Evolutionary conservation across 257 asterid species (phyloP), one percentile per base, ranked within the genome.

Genomic region (Solanum peruvianum): DNA sequence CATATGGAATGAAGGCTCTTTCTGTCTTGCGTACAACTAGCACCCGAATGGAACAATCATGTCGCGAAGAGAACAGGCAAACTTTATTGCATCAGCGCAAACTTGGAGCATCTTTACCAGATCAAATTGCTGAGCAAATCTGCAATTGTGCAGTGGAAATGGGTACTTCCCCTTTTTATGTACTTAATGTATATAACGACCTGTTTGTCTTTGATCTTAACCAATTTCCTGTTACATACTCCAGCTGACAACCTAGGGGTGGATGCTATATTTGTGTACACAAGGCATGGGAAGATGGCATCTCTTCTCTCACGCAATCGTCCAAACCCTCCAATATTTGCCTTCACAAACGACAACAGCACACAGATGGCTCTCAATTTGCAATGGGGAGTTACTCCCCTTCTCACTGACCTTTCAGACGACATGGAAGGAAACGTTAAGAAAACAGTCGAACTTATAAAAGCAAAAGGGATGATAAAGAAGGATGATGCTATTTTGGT

Each of bases 361-460:
- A 93, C 97, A 2, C 86, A 95, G 82, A 94, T 94, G 98, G 94
- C 94, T 23, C 95, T 95, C 33, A 94, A 89, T 87, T 58, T 94
- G 89, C 96, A 90, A 69, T 95, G 98, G 98, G 98, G 98, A 37
- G 96, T 95, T 4, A 94, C 94, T 39, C 94, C 98, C 0, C 86
- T 95, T 3, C 93, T 92, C 25, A 84, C 86, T 37, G 95, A 94
- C 87, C 92, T 96, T 25, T 93, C 94, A 13, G 98, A 96, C 82
- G 98, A 96, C 86, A 93, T 91, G 94, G 98, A 94, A 52, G 91
- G 90, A 20, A 96, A 96, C 77, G 86, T 89, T 33, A 87, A 85
- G 33, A 92, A 80, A 84, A 91, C 96, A 52, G 85, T 94, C 18
- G 86, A 89, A 72, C 96, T 94, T n/a, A 49, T 94, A 10, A 96